Base-by-base conservation (phyloP, 441 rosid genomes). In the Erodium trifolium region DNA sequence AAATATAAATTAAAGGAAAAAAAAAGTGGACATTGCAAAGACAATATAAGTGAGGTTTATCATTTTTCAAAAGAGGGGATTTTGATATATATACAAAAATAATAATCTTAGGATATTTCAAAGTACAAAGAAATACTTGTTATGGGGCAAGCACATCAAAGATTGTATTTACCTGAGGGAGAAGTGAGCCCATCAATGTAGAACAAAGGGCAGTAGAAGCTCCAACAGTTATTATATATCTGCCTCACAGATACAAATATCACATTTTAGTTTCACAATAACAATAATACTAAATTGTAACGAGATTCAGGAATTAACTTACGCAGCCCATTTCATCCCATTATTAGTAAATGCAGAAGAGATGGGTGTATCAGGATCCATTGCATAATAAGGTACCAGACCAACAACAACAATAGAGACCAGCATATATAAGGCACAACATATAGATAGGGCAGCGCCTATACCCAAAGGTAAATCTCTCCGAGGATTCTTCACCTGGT, bases 291-390 rank as follows among this genome's bases (percentile, higher is more conserved):
- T 34, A 34, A 37, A 67, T 45, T 41, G 62, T 72, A 43, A 45
- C 57, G 13, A 57, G 4, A 35, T 65, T 75, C 13, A 9, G 65
- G n/a, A 60, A 71, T 60, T 78, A 29, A 80, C 99, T 82, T 83
- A 94, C 98, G 88, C 90, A 17, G 97, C 97, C 99, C 99, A 94
- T 35, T 87, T 89, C 99, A 92, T 87, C 77, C 90, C 99, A 72
- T 87, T 82, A 69, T 82, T 77, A 78, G 96, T 79, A 75, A 94
- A 94, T 70, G 97, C 99, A 67, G 97, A 87, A 57, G 99, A 94
- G 69, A 94, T 94, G 3, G 99, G 99, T 27, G 99, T 94, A 78
- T 94, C 98, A 5, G 96, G 99, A 79, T 92, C 93, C 98, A 94
- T 85, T 10, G 84, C 88, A 78, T 85, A 86, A 75, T 94, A 94